phyloP scores from a whole-genome alignment of 2,329 filamentous ascomycete species.

The Calonectria pteridis region DNA sequence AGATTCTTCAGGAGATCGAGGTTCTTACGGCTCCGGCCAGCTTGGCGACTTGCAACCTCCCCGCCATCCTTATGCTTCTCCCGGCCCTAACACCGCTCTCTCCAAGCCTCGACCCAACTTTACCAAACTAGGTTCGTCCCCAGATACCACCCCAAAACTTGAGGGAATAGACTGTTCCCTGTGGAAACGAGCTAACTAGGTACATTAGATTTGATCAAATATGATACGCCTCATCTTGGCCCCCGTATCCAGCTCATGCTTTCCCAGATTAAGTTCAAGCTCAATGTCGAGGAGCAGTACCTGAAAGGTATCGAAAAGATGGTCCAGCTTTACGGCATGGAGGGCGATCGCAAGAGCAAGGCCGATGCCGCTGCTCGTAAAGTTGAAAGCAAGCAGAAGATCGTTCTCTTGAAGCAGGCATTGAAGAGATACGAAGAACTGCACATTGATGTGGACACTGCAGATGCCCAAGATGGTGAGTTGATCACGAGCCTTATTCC shows the following conservation, averaged over 20 bases:
- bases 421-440: conserved; percentile 97
- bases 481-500: conserved; percentile 16
- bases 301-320: conserved; percentile 99
- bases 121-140: conserved; percentile 87
- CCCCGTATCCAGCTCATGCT: conserved; percentile 99
- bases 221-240: conserved; percentile 94
- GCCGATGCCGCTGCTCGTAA: conserved; percentile 90
- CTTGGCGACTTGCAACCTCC: conserved; percentile 83
- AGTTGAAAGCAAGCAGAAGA: conserved; percentile 98
- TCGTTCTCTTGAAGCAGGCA: conserved; percentile 93
- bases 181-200: conserved; percentile 22
- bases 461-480: conserved; percentile 85
- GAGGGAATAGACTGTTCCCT: neutral
- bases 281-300: conserved; percentile 99
- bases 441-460: conserved; percentile 89
- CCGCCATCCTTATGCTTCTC: conserved; percentile 80
- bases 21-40: conserved; percentile 68
- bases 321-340: conserved; percentile 97
- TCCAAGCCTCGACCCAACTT: conserved; percentile 89
- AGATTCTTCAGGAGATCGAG: conserved; percentile 69
- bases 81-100: conserved; percentile 72
- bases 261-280: conserved; percentile 97
- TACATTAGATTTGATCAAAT: conserved; percentile 90
- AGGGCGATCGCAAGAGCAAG: conserved; percentile 95
- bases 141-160: conserved; percentile 15